Evolutionary conservation across 2,329 filamentous ascomycete genomes (phyloP), one percentile per base, ranked within the genome.

Genomic region (Clonostachys sp.): DNA sequence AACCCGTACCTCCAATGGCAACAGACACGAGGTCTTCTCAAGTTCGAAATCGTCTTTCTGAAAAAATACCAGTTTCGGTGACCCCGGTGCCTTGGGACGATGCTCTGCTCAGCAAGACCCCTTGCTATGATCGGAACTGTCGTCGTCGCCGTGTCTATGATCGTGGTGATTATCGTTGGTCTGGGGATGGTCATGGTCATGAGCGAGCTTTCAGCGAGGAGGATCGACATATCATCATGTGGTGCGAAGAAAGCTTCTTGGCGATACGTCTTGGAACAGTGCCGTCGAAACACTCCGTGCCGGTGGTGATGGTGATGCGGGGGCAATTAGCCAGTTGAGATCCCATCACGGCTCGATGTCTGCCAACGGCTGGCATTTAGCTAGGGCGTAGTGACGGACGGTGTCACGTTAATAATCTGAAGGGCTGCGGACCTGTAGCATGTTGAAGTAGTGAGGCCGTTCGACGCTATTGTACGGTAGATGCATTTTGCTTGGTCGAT

Each of bases 1-100:
- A 69, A 4, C 61, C 62, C 62, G 67, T 69, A 17, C 66, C 66
- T 14, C 59, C 57, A 24, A 68, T 61, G 3, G 55, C 36, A n/a
- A 64, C 47, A 20, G 49, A 50, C 30, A 65, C 54, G 10, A 53
- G 54, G 53, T 66, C 44, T 60, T 61, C 45, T 65, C 62, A 12
- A 58, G 30, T 30, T 64, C 61, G 5, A 34, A 24, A 16, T 40
- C 20, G 4, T 10, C 14, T 10, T 12, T n/a, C 14, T 41, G 18
- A 7, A 39, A 5, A 30, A 30, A 30, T 2, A 18, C 24, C 24
- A 9, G 24, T 9, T 30, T 30, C 24, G 24, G 4, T 9, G 24
- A 30, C 24, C 24, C 5, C 2, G 34, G 17, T 12, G 10, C 6
- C 14, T 7, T 17, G 36, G 14, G 36, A 14, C 12, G 17, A 12